Evolutionary conservation across 345 rosid species (phyloP).

Genomic region (Hibiscus syriacus): DNA sequence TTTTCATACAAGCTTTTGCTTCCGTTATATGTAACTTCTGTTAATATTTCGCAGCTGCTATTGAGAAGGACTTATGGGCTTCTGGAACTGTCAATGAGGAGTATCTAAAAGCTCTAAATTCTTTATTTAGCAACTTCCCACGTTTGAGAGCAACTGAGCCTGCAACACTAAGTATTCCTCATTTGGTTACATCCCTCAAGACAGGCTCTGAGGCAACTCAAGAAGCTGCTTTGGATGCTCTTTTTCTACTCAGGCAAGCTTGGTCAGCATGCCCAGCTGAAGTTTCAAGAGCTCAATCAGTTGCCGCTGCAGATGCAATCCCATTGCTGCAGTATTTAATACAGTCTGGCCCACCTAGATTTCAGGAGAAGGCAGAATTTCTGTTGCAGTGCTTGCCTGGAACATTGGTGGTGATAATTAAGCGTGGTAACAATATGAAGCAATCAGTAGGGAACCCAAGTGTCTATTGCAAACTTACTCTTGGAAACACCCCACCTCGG

Average conservation of each 20-base stretch:
- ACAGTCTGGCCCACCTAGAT: constrained; percentile 99
- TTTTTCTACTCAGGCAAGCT: constrained; percentile 96
- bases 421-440: constrained; percentile 97
- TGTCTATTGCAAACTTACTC: constrained; percentile 88
- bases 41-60: constrained; percentile 68
- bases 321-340: constrained; percentile 90
- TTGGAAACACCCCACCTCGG: constrained; percentile 78
- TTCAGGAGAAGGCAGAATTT: constrained; percentile 98
- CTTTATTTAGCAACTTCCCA: constrained; percentile 91
- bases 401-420: constrained; percentile 80
- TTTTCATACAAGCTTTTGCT: neutral
- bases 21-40: constrained; percentile 6
- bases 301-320: constrained; percentile 98
- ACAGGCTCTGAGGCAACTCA: constrained; percentile 96
- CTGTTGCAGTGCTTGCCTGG: constrained; percentile 98
- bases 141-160: constrained; percentile 97
- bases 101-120: constrained; percentile 82
- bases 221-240: constrained; percentile 96
- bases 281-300: constrained; percentile 90
- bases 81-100: constrained; percentile 93
- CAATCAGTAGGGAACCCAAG: constrained; percentile 98
- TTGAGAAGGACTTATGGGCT: constrained; percentile 98
- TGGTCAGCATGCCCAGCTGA: constrained; percentile 99
- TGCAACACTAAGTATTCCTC: constrained; percentile 94
- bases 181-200: constrained; percentile 88